Evolutionary conservation across 805 yeast genomes (phyloP).

Genomic region (Nakazawaea anatomiae): DNA sequence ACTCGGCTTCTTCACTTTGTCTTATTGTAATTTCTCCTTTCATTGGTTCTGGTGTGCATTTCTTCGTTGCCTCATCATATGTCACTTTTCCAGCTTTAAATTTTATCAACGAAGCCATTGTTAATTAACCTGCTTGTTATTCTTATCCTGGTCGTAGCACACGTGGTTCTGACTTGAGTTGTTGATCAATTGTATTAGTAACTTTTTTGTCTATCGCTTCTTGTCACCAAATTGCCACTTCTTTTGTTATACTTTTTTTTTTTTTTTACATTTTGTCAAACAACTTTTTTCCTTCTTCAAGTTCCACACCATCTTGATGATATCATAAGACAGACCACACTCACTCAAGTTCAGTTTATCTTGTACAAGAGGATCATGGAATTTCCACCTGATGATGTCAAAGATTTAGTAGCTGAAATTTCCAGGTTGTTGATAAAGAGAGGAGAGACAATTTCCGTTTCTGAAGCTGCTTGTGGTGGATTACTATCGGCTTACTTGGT

Average conservation of each 20-base stretch:
- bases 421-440: conserved; percentile 47
- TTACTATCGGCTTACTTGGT: conserved; percentile 74
- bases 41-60: conserved; percentile 64
- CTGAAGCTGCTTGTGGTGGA: conserved; percentile 92
- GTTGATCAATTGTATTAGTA: no score
- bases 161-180: no score
- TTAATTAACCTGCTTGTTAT: no score
- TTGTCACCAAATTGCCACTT: not conserved
- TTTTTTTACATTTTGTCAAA: not conserved
- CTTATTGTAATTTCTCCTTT: conserved; percentile 62
- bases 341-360: no score
- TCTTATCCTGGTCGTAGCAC: no score
- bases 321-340: no score
- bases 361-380: conserved; percentile 13
- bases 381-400: conserved; percentile 60
- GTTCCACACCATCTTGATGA: no score
- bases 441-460: conserved; percentile 65
- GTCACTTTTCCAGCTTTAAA: conserved; percentile 79
- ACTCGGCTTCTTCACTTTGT: conserved; percentile 64
- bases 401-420: conserved; percentile 46
- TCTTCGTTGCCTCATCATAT: conserved; percentile 53
- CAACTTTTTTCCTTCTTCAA: not conserved
- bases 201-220: not conserved
- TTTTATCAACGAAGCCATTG: conserved; percentile 22
- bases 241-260: not conserved